These are phyloP conservation scores for Venturia oleaginea DNA, from an alignment of 2,329 filamentous ascomycete species.

Conservation along the genomic window DNA sequence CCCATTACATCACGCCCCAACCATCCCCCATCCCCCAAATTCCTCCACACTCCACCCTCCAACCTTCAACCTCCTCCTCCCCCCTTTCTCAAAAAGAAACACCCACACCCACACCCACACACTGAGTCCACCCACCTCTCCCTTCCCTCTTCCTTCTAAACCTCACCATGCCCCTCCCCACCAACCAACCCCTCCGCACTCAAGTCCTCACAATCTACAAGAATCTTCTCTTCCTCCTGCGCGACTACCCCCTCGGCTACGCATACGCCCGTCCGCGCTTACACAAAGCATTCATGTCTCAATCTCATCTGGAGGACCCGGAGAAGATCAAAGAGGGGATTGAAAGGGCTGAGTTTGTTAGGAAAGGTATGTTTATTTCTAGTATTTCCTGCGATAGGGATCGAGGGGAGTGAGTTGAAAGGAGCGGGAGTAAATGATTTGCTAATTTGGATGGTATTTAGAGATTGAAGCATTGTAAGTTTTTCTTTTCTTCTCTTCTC, in stretches of 20 bases:
- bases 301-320: constrained; percentile 61
- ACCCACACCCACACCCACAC: too few relatives aligned
- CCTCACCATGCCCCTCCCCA: constrained; percentile 27
- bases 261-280: constrained; percentile 71
- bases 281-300: constrained; percentile 76
- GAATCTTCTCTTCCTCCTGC: constrained; percentile 77
- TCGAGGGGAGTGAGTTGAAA: too few relatives aligned
- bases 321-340: constrained; percentile 69
- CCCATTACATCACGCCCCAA: too few relatives aligned
- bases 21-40: too few relatives aligned
- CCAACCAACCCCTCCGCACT: constrained; percentile 52
- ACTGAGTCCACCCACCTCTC: not conserved
- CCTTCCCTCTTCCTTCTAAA: not conserved
- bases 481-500: not conserved
- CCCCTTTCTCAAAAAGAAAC: not conserved
- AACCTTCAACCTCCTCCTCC: not conserved
- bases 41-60: too few relatives aligned
- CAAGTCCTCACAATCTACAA: constrained; percentile 86
- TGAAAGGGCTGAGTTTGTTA: constrained; percentile 73
- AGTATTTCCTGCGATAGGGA: too few relatives aligned
- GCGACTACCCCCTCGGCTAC: constrained; percentile 79
- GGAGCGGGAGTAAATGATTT: too few relatives aligned
- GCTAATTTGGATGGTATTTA: too few relatives aligned
- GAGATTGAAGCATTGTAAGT: constrained; percentile 89
- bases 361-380: too few relatives aligned